Percentiles rank a stretch among this genome's conserved stretches.
Conservation (phyloP, 192 early-diverging fungal genomes). For the Coemansia sp. region DNA sequence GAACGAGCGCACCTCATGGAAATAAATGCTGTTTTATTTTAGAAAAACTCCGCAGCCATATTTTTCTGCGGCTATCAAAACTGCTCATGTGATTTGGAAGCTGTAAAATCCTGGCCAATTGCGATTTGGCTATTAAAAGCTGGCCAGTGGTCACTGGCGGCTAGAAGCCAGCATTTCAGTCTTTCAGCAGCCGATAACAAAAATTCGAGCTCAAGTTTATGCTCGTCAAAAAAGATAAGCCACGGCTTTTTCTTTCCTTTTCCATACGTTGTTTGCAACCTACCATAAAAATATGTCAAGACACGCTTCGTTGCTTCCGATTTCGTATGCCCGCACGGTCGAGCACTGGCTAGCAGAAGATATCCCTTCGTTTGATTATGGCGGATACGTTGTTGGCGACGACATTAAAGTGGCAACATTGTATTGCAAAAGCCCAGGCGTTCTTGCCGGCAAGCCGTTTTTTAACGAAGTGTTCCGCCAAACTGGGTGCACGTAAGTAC, state of each 20-base stretch:
- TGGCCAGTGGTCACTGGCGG: no score
- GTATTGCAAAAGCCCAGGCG: conserved; percentile 85
- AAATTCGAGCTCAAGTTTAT: no score
- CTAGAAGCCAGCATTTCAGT: no score
- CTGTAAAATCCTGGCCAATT: no score
- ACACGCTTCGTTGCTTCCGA: conserved; percentile 72
- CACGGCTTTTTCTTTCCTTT: background rate
- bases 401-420: conserved; percentile 76
- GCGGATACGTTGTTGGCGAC: conserved; percentile 95
- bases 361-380: conserved; percentile 97
- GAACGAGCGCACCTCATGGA: no score
- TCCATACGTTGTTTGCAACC: background rate
- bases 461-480: conserved; percentile 94
- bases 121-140: no score
- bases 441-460: conserved; percentile 92
- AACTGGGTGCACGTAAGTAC: conserved; percentile 75
- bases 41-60: no score
- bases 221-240: no score
- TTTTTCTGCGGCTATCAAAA: no score
- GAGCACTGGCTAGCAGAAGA: conserved; percentile 90
- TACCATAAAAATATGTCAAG: conserved; percentile 27
- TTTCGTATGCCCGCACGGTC: conserved; percentile 70
- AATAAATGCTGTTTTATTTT: no score
- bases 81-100: no score
- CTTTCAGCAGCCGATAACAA: no score